These are phyloP conservation scores for Albifimbria verrucaria DNA, from an alignment of 2,329 filamentous ascomycete species.

Conservation along the genomic window DNA sequence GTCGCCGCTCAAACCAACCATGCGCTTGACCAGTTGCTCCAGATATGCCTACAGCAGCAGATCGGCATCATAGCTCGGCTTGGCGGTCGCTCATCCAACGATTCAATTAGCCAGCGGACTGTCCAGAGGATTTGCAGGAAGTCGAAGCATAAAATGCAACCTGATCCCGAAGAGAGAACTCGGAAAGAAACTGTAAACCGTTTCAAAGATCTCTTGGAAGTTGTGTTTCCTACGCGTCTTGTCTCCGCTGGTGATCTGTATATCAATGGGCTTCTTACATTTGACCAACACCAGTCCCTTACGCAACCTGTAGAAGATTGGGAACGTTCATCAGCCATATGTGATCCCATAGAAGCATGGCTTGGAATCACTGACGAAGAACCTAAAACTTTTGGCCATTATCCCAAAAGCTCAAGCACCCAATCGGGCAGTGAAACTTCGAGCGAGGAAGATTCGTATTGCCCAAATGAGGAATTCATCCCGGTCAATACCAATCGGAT, in stretches of 20 bases:
- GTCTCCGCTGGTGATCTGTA: neutral
- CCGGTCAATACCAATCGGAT: neutral
- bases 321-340: neutral
- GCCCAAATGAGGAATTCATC: too few relatives aligned
- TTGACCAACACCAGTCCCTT: neutral
- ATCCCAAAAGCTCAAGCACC: too few relatives aligned
- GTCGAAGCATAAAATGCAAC: neutral
- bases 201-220: neutral
- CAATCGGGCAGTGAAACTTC: too few relatives aligned
- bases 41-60: conserved; percentile 48
- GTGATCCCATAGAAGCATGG: neutral
- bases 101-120: neutral
- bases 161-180: neutral
- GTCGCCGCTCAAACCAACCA: conserved; percentile 88
- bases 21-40: conserved; percentile 78
- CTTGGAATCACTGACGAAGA: neutral
- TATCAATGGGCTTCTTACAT: neutral
- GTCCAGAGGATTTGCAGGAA: neutral
- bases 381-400: neutral
- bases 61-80: conserved; percentile 55
- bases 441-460: too few relatives aligned
- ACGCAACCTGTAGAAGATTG: neutral
- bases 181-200: neutral
- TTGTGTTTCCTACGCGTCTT: neutral
- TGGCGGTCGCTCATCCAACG: conserved; percentile 58